Evolutionary conservation across 495 filamentous ascomycete genomes (phyloP), one percentile per base, ranked within the genome.

Genomic region (Penicillium salamii): DNA sequence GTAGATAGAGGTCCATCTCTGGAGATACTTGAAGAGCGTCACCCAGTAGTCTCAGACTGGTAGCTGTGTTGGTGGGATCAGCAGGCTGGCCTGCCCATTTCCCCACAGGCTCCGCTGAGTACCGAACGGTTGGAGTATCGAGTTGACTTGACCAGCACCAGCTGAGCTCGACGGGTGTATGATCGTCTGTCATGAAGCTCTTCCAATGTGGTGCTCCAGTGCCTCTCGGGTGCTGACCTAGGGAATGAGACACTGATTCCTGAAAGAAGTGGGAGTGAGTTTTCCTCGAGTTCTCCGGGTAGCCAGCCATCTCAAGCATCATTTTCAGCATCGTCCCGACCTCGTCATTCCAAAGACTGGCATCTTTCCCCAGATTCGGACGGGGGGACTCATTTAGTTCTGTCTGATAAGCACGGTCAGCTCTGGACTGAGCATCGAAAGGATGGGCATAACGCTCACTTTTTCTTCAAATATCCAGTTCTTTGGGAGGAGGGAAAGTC

Each of bases 131-230:
- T 3, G 35, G 35, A 20, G 35, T 38, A 3, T 14, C 9, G 9
- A 38, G 15, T 3, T 1, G 9, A 9, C 15, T 38, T 18, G 35
- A 38, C 35, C 35, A 72, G 39, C 54, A 56, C 65, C 65, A 69
- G 50, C 67, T 72, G 33, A 67, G 48, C 44, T 70, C 67, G 38
- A 70, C 62, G 1, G 67, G 68, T 7, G 52, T 61, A 49, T 57
- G 47, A 42, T 72, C 65, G 44, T 72, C 68, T 3, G 63, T 72
- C 63, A 69, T 70, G 54, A 67, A 72, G 43, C 67, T 70, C 17
- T 54, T 53, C 65, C 67, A 72, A 7, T 7, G 4, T 9, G 35
- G 35, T 3, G 35, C 7, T 9, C 35, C 14, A 3, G 15, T n/a
- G 7, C 35, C 35, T 20, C 35, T 38, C 4, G 35, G 35, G 18